Conservation (phyloP, 2,329 filamentous ascomycete species). For the Microdochium paspali region DNA sequence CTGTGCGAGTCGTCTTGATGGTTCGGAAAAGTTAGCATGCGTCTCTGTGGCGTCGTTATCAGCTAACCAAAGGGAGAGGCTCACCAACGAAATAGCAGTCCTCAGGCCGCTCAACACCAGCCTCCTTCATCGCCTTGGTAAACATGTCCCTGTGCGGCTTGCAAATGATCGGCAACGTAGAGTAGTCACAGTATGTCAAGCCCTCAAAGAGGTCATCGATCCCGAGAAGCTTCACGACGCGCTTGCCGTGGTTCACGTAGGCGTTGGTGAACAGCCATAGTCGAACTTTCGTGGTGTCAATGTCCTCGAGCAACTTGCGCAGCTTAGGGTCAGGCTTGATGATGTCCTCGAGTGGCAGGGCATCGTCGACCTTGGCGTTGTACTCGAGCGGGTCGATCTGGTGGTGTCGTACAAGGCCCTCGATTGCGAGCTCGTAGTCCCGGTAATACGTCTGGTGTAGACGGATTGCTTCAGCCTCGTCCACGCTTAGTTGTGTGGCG, state of each 20-base stretch:
- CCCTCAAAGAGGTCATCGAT: conserved; percentile 90
- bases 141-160: conserved; percentile 83
- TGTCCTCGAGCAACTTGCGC: conserved; percentile 66
- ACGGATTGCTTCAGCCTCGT: conserved; percentile 67
- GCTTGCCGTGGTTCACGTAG: conserved; percentile 76
- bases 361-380: conserved; percentile 90
- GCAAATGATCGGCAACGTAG: conserved; percentile 62
- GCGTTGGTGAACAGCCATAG: conserved; percentile 96
- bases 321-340: conserved; percentile 71
- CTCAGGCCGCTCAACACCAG: conserved; percentile 55
- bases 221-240: conserved; percentile 71
- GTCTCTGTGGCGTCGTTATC: too few species aligned
- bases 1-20: conserved; percentile 69
- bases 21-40: conserved; percentile 3
- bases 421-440: conserved; percentile 93
- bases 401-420: conserved; percentile 88
- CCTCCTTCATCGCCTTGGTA: conserved; percentile 79
- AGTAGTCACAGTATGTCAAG: conserved; percentile 91
- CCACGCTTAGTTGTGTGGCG: conserved; percentile 61
- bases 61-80: conserved; percentile 23
- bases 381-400: conserved; percentile 93
- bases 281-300: conserved; percentile 76
- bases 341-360: conserved; percentile 75
- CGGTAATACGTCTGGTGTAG: conserved; percentile 91
- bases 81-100: conserved; percentile 90